Conservation (phyloP, 1,284 basidiomycete genomes). For the Cryptococcus sp. region DNA sequence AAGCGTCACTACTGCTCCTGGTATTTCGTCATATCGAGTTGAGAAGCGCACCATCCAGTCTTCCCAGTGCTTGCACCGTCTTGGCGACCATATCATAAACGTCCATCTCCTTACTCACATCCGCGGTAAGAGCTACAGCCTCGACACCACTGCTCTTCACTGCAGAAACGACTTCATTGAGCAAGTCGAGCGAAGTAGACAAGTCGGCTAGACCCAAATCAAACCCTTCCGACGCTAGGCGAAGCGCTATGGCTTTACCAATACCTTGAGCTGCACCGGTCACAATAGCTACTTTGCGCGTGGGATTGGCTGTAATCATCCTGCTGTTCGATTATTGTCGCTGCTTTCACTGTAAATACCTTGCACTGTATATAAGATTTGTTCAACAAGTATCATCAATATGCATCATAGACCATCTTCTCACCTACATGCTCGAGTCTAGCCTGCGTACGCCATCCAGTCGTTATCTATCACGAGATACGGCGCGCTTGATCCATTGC, state of each 20-base stretch:
- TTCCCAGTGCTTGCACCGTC: conserved; percentile 44
- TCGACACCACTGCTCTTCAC: conserved; percentile 44
- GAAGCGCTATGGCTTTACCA: conserved; percentile 54
- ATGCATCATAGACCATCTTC: too few relatives aligned
- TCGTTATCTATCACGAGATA: too few relatives aligned
- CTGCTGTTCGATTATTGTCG: background rate
- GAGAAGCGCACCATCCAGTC: conserved; percentile 35
- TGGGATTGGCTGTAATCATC: background rate
- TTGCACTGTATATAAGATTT: too few relatives aligned
- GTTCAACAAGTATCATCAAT: too few relatives aligned
- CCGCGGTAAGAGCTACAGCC: conserved; percentile 45
- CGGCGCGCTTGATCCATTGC: too few relatives aligned
- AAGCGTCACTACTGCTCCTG: background rate
- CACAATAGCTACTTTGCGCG: conserved; percentile 49
- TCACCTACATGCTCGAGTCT: too few relatives aligned
- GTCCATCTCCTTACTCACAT: conserved; percentile 41
- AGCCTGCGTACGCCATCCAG: too few relatives aligned
- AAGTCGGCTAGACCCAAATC: conserved; percentile 53
- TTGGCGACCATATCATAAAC: conserved; percentile 42
- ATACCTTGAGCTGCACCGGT: conserved; percentile 56
- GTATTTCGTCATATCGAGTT: too few relatives aligned
- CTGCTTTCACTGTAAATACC: background rate
- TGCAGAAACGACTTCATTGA: conserved; percentile 38
- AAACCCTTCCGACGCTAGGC: conserved; percentile 55
- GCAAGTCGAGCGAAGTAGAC: conserved; percentile 4